These are phyloP conservation scores for Phyllosticta citribraziliensis DNA, from an alignment of 2,329 filamentous ascomycete species.

Conservation along the genomic window DNA sequence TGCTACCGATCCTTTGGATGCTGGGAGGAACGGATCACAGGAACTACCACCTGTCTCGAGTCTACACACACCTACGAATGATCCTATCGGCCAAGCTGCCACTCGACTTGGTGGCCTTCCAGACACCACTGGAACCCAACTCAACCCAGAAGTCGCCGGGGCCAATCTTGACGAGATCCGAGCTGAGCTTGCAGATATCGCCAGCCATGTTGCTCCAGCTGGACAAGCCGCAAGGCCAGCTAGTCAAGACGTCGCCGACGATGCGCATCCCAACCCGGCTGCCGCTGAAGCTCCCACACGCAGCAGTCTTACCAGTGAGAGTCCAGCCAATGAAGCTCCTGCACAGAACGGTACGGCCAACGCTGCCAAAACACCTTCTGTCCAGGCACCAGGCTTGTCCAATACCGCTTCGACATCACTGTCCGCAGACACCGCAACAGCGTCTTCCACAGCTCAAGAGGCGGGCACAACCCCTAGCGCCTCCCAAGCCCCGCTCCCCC, in stretches of 20 bases:
- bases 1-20: too few species aligned
- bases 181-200: background rate
- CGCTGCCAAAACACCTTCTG: background rate
- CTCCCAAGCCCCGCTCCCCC: background rate
- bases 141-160: too few species aligned
- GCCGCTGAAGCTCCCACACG: background rate
- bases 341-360: background rate
- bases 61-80: background rate
- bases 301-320: background rate
- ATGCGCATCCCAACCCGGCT: background rate
- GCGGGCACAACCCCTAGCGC: background rate
- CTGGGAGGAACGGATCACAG: background rate
- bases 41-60: background rate
- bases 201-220: background rate
- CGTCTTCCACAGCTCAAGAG: background rate
- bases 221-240: too few species aligned
- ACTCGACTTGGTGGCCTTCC: background rate
- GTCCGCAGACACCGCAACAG: background rate
- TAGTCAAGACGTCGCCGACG: background rate
- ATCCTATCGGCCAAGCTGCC: background rate
- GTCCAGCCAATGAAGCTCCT: background rate
- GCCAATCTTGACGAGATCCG: background rate
- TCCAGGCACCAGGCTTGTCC: background rate
- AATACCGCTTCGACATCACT: background rate
- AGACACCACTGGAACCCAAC: too few species aligned